Percentiles rank a stretch among this genome's conserved stretches.
phyloP scores from a whole-genome alignment of 495 filamentous ascomycete species.

The Tuber brumale region DNA sequence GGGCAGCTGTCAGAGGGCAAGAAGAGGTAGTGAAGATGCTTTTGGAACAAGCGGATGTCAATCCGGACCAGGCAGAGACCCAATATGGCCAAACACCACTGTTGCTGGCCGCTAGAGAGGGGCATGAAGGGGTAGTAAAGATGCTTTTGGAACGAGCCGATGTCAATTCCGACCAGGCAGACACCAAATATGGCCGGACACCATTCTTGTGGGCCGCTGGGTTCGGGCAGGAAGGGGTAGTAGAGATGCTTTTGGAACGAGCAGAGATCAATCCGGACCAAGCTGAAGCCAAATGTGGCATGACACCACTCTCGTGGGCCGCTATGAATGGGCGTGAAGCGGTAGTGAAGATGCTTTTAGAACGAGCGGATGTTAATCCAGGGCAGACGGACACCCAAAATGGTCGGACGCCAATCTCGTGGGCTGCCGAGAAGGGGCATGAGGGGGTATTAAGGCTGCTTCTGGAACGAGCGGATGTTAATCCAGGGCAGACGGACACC shows the following conservation, averaged over 20 bases:
- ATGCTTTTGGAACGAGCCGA: background rate
- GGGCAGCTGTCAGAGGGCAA: no score
- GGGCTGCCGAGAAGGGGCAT: no score
- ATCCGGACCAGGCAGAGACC: background rate
- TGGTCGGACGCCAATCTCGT: no score
- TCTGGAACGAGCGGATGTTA: background rate
- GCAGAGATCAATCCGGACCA: no score
- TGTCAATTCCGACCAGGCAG: background rate
- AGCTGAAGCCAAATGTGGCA: no score
- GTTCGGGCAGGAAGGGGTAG: no score
- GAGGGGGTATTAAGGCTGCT: background rate
- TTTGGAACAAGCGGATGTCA: background rate
- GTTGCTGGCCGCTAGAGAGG: fast-evolving
- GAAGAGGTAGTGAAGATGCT: no score
- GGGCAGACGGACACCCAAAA: background rate
- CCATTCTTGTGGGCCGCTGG: no score
- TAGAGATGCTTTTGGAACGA: no score
- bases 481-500: background rate
- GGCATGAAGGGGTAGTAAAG: background rate
- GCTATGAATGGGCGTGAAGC: no score
- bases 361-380: background rate
- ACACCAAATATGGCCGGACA: background rate
- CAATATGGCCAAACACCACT: background rate
- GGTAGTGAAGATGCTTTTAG: background rate
- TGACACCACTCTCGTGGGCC: no score